Evolutionary conservation across 805 yeast species (phyloP).

Genomic region (Dipodascopsis uninucleata): DNA sequence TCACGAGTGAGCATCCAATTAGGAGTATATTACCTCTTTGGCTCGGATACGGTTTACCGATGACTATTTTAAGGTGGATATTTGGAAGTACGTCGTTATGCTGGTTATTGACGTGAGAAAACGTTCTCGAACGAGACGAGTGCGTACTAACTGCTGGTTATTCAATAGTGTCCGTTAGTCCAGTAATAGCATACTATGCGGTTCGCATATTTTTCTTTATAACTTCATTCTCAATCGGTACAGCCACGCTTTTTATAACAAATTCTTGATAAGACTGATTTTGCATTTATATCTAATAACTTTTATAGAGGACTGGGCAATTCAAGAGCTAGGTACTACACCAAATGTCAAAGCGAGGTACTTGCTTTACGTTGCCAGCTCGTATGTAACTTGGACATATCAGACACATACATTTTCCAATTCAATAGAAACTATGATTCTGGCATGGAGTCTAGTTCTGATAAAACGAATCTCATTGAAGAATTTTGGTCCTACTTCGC

Average conservation of each 20-base stretch:
- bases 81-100: conserved; percentile 14
- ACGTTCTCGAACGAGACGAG: background rate
- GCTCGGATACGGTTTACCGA: conserved; percentile 61
- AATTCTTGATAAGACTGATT: background rate
- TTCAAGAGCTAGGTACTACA: conserved; percentile 25
- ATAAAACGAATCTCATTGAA: conserved; percentile 36
- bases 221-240: conserved; percentile 20
- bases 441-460: conserved; percentile 49
- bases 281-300: background rate
- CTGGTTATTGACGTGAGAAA: background rate
- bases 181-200: conserved; percentile 20
- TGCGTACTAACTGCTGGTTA: background rate
- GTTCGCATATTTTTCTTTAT: conserved; percentile 25
- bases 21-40: conserved; percentile 70
- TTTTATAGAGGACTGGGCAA: conserved; percentile 24
- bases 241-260: background rate
- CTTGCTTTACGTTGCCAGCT: conserved; percentile 45
- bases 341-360: conserved; percentile 27
- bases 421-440: conserved; percentile 58
- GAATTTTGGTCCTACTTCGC: conserved; percentile 12
- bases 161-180: conserved; percentile 11
- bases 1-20: conserved; percentile 51
- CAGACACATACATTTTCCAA: conserved; percentile 92
- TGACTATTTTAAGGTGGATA: conserved; percentile 38
- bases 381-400: conserved; percentile 70